These are phyloP conservation scores for Diplodia seriata DNA, from an alignment of 2,329 filamentous ascomycete genomes.

Conservation along the genomic window DNA sequence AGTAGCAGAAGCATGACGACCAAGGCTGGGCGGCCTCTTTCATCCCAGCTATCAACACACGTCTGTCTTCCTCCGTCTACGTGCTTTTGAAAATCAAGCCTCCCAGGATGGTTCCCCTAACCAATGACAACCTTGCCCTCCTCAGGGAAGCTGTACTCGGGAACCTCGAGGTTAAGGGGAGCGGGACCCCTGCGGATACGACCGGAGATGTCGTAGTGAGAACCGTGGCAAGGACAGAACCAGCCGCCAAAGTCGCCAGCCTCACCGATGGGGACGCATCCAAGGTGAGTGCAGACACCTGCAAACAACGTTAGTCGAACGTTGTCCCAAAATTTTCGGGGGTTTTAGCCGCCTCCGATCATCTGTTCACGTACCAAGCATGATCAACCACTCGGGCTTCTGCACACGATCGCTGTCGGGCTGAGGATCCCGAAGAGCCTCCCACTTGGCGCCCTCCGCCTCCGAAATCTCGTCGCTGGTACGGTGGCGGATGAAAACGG, in stretches of 20 bases:
- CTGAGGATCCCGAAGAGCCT: constrained; percentile 88
- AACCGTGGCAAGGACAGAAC: constrained; percentile 99
- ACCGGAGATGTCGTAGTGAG: constrained; percentile 99
- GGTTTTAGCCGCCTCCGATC: constrained; percentile 5
- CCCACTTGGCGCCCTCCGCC: constrained; percentile 85
- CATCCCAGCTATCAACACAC: constrained; percentile 32
- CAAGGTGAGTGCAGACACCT: constrained; percentile 99
- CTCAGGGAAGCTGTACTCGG: constrained; percentile 88
- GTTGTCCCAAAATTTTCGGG: background rate
- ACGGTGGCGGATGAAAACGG: constrained; percentile 99
- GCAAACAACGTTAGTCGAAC: constrained; percentile 38
- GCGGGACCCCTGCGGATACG: constrained; percentile 97
- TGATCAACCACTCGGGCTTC: constrained; percentile 98
- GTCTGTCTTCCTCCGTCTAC: constrained; percentile 25
- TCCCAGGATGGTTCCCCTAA: constrained; percentile 53
- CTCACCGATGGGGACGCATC: constrained; percentile 99
- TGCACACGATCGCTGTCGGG: constrained; percentile 90
- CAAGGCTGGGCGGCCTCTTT: constrained; percentile 29
- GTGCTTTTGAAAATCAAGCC: constrained; percentile 7
- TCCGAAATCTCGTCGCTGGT: constrained; percentile 92
- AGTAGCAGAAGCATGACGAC: constrained; percentile 26
- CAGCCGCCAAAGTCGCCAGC: constrained; percentile 97
- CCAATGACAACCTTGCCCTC: constrained; percentile 90
- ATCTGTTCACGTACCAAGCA: constrained; percentile 74
- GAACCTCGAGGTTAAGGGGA: constrained; percentile 96